Conservation (phyloP, 768 basidiomycete genomes). For the Hortiboletus flavorubellus region DNA sequence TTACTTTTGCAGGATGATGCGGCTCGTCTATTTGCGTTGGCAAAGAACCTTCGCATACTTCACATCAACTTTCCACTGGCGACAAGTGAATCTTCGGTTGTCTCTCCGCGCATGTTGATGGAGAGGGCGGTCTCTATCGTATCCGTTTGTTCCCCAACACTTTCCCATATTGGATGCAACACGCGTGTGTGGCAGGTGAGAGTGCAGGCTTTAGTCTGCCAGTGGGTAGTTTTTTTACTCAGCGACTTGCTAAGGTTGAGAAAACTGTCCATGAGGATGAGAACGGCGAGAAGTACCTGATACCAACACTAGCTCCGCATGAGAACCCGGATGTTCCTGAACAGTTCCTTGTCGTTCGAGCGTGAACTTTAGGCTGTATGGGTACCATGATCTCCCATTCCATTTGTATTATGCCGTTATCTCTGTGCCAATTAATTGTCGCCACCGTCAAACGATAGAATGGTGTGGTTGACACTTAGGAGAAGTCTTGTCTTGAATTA, state of each 20-base stretch:
- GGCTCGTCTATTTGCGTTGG: conserved; percentile 38
- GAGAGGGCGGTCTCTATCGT: conserved; percentile 45
- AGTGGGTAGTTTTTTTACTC: background rate
- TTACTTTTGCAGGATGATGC: conserved; percentile 16
- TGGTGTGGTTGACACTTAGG: background rate
- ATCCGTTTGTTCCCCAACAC: conserved; percentile 45
- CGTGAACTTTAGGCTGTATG: conserved; percentile 6
- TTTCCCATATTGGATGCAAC: conserved; percentile 65
- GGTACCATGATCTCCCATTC: background rate
- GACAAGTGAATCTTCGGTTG: conserved; percentile 15
- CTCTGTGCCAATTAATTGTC: background rate
- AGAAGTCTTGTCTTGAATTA: background rate
- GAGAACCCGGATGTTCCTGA: conserved; percentile 70
- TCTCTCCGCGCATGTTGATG: conserved; percentile 18
- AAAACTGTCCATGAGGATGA: conserved; percentile 36
- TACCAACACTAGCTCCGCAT: conserved; percentile 46
- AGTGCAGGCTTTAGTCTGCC: conserved; percentile 2
- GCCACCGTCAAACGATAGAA: background rate
- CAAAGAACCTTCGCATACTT: conserved; percentile 48
- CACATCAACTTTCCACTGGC: conserved; percentile 55
- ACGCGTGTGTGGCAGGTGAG: conserved; percentile 68
- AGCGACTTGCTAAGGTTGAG: conserved; percentile 40
- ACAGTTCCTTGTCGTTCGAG: conserved; percentile 62
- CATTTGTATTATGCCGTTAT: background rate
- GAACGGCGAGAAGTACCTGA: conserved; percentile 37